Evolutionary conservation across 345 rosid genomes (phyloP), one percentile per base, ranked within the genome.

Genomic region (Eucalyptus leucophloia): DNA sequence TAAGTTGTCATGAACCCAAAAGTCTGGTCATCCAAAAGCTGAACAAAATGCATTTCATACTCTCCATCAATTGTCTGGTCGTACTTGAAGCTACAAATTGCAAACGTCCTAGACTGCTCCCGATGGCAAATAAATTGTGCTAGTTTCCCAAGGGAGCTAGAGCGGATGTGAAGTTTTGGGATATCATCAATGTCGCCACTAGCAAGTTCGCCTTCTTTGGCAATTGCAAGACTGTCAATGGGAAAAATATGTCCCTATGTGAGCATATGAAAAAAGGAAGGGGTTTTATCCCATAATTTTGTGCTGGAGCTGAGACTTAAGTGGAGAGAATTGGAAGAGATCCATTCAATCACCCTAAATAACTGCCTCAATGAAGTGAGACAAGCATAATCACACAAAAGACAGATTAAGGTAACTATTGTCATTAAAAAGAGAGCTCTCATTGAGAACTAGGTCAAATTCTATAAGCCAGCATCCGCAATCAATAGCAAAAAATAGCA

Each of bases 91-190:
- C 98, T 93, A 92, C 97, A 97, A 89, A 98, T 91, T 67, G 98
- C 98, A 93, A 95, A 96, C 50, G 99, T 96, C 81, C 97, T 95
- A 86, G 99, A 93, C 89, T 96, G 98, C 89, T 98, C 97, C 92
- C 93, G 98, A 92, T 97, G 99, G 92, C 98, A 95, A 89, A 97
- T 97, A 40, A 96, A 94, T 28, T 93, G 95, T 88, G 96, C 96
- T 69, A 94, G 97, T 91, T 98, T 99, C 87, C 99, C 98, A 86
- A 98, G 90, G 4, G 99, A 98, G 90, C 96, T 96, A 81, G 98
- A 93, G 89, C 98, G 98, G 91, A 97, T 98, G 89, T 97, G 99
- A 93, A 98, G 97, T 94, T 98, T 98, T 89, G 95, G 99, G 90
- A 97, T 97, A 87, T 94, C 99, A 94, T 98, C 99, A 77, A 98